Percentiles rank a stretch among this genome's conserved stretches.
Evolutionary conservation across 2,329 filamentous ascomycete species (phyloP).

Genomic region (Talaromyces sp.): DNA sequence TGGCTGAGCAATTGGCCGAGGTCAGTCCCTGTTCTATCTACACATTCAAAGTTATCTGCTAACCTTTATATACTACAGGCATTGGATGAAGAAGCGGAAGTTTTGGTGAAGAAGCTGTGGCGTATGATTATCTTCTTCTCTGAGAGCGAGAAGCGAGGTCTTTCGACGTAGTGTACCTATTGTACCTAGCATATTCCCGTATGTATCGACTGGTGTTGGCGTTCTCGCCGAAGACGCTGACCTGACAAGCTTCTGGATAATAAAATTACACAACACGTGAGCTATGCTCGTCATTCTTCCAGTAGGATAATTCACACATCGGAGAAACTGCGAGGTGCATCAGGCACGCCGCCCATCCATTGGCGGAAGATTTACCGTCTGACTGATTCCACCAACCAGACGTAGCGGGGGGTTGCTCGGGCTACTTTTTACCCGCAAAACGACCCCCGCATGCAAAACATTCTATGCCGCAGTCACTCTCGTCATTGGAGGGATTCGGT

Average conservation of each 20-base stretch:
- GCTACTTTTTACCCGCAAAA: constrained; percentile 6
- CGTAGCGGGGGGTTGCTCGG: not conserved
- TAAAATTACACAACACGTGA: not conserved
- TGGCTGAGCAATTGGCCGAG: constrained; percentile 82
- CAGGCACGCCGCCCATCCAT: not conserved
- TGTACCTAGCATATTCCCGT: not conserved
- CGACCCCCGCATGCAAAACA: constrained; percentile 6
- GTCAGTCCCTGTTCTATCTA: constrained; percentile 53
- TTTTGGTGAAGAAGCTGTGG: constrained; percentile 95
- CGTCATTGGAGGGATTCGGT: constrained; percentile 8
- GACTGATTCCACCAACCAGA: constrained; percentile 3
- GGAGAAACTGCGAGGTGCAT: constrained; percentile 4
- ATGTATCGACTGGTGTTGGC: not conserved
- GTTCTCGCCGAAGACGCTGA: not conserved
- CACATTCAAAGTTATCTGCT: constrained; percentile 28
- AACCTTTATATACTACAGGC: constrained; percentile 55
- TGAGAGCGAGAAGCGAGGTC: constrained; percentile 85
- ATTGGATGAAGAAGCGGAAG: constrained; percentile 90
- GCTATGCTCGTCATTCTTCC: not conserved
- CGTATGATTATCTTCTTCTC: constrained; percentile 98
- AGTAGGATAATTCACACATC: constrained; percentile 4
- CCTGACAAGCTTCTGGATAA: not conserved
- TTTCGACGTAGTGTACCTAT: constrained; percentile 50
- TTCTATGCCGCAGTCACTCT: not conserved
- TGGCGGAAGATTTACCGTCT: not conserved